These are phyloP conservation scores for Echium plantagineum DNA, from an alignment of 257 asterid species.

Conservation along the genomic window DNA sequence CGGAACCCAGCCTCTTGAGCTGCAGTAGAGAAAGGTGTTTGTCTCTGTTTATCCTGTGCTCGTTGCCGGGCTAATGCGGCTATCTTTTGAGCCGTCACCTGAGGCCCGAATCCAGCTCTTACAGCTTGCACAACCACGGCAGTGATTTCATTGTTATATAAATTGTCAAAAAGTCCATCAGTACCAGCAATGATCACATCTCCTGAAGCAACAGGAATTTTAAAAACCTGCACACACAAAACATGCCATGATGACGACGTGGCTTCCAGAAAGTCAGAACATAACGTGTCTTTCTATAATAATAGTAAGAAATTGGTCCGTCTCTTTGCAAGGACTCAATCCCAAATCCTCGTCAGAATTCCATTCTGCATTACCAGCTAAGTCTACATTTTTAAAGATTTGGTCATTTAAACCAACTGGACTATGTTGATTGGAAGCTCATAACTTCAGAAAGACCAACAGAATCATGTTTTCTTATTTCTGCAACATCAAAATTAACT, in stretches of 20 bases:
- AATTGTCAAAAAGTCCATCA: constrained; percentile 95
- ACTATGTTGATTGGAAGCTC: neutral
- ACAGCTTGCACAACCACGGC: constrained; percentile 77
- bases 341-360: too few relatives aligned
- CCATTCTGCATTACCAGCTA: too few relatives aligned
- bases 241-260: neutral
- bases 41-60: constrained; percentile 79
- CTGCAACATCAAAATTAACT: too few relatives aligned
- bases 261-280: neutral
- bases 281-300: too few relatives aligned
- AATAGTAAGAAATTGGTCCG: too few relatives aligned
- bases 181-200: constrained; percentile 94
- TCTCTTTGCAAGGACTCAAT: too few relatives aligned
- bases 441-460: too few relatives aligned
- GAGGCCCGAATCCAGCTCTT: constrained; percentile 84
- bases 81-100: constrained; percentile 85
- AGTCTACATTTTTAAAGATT: neutral
- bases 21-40: constrained; percentile 91
- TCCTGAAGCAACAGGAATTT: constrained; percentile 80
- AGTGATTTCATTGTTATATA: constrained; percentile 73
- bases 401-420: neutral
- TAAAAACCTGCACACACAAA: constrained; percentile 66
- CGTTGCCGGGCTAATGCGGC: constrained; percentile 87
- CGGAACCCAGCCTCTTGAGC: constrained; percentile 96
- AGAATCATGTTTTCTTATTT: too few relatives aligned